Base-by-base conservation (phyloP, 1,139 yeast species). In the Saccharomyces hybrid region DNA sequence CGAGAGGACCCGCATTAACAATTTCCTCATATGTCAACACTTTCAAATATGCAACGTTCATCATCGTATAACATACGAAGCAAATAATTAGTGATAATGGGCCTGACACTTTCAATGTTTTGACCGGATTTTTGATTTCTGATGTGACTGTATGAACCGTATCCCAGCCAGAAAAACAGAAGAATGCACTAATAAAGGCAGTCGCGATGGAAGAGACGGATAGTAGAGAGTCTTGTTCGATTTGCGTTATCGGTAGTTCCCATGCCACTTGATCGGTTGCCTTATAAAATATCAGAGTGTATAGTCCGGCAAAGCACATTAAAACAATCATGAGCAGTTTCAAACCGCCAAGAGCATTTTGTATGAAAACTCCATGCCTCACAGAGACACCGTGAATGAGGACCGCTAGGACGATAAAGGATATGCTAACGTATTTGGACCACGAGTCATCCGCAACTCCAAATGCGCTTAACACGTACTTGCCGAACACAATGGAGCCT, bases 401-500 rank as follows among this genome's bases (percentile, higher is more conserved):
- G 2, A 79, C 75, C 1, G 80, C 78, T 1, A 68, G 38, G n/a
- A 76, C 58, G 14, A 82, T 72, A 48, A 81, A 71, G 0, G 64
- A 54, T 21, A 80, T 67, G 1, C 84, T 86, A 2, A 77, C 69
- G 32, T 71, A 55, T 57, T 82, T 75, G 6, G 74, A 64, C 2
- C 69, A 56, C 42, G 60, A 60, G 21, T 77, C 77, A 1, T 75
- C 70, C 4, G 71, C 67, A 29, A 75, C 63, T 0, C 82, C 84
- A 16, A 81, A 57, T 0, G 83, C 75, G 56, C 76, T 77, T 27
- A 84, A 68, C 28, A 78, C 70, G 64, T 86, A 86, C 66, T 85
- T 85, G 2, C 91, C 91, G 72, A 86, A 85, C 0, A 86, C 82
- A 56, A 86, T 76, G 0, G 87, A 78, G 63, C 84, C 83, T 49